Percentiles rank a stretch among this genome's conserved stretches.
Evolutionary conservation across 2,329 filamentous ascomycete species (phyloP).

Genomic region (Ophiostoma triangulosporum): DNA sequence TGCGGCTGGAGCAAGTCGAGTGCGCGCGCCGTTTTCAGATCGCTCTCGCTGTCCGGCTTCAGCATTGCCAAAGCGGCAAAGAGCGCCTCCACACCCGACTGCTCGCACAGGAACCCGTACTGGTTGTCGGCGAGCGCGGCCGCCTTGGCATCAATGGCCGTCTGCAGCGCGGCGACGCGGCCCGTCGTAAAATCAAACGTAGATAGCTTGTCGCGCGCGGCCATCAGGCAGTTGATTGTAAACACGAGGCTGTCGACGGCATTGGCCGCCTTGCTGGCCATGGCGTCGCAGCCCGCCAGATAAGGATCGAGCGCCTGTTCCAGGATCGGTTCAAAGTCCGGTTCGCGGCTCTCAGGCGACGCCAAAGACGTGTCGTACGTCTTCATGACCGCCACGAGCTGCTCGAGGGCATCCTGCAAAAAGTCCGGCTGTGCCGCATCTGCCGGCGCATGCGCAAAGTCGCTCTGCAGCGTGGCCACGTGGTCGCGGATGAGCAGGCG

Average conservation of each 20-base stretch:
- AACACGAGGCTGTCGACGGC: conserved; percentile 54
- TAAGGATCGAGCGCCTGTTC: conserved; percentile 77
- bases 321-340: conserved; percentile 62
- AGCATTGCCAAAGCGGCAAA: conserved; percentile 40
- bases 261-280: conserved; percentile 44
- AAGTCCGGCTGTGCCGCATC: conserved; percentile 71
- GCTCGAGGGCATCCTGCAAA: conserved; percentile 64
- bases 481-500: conserved; percentile 68
- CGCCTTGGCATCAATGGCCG: conserved; percentile 40
- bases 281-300: conserved; percentile 57
- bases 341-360: conserved; percentile 41
- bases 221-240: conserved; percentile 55
- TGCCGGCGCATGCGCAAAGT: conserved; percentile 55
- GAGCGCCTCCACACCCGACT: conserved; percentile 59
- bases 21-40: conserved; percentile 39
- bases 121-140: conserved; percentile 52
- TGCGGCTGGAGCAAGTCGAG: conserved; percentile 46
- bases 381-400: conserved; percentile 65
- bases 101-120: conserved; percentile 55
- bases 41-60: conserved; percentile 23
- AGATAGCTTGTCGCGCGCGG: conserved; percentile 41
- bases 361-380: conserved; percentile 75
- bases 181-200: conserved; percentile 50
- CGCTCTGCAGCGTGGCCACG: conserved; percentile 57
- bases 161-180: conserved; percentile 40